phyloP scores from a whole-genome alignment of 2,329 filamentous ascomycete species.

The Fusarium lateritium region DNA sequence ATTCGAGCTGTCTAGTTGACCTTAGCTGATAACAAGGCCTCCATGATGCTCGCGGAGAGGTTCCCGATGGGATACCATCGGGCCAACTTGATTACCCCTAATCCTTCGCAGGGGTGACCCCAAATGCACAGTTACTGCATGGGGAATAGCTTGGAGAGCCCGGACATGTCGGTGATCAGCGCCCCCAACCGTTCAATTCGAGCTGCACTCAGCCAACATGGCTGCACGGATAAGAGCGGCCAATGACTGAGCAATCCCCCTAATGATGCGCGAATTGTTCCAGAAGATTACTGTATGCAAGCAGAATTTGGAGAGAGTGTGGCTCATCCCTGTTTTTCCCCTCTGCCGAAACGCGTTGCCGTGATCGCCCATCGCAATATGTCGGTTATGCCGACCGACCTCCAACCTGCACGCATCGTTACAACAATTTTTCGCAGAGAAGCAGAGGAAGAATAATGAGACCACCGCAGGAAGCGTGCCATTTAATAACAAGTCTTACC shows the following conservation, averaged over 20 bases:
- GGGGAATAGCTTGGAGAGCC: not conserved
- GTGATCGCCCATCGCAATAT: not conserved
- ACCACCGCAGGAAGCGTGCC: not conserved
- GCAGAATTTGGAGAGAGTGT: constrained; percentile 6
- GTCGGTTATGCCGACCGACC: constrained; percentile 4
- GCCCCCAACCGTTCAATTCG: not conserved
- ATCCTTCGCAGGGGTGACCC: constrained; percentile 3
- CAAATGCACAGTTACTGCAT: not conserved
- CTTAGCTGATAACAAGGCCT: not conserved
- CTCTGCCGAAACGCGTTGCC: constrained; percentile 10
- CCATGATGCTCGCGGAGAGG: constrained; percentile 10
- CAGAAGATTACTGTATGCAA: constrained; percentile 16
- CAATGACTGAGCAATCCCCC: not conserved
- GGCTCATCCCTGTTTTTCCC: not conserved
- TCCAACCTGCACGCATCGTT: not conserved
- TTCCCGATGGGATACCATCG: constrained; percentile 24
- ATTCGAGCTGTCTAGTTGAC: not conserved
- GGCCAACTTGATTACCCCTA: not conserved
- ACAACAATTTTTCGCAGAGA: not conserved
- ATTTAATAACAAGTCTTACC: not conserved
- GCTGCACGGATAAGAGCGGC: not conserved
- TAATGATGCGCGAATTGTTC: constrained; percentile 19
- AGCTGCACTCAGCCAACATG: not conserved
- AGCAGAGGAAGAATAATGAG: not conserved
- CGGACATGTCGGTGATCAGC: constrained; percentile 12